Evolutionary conservation across 306 rosid genomes (phyloP).

Genomic region (Adenanthera pavonina): DNA sequence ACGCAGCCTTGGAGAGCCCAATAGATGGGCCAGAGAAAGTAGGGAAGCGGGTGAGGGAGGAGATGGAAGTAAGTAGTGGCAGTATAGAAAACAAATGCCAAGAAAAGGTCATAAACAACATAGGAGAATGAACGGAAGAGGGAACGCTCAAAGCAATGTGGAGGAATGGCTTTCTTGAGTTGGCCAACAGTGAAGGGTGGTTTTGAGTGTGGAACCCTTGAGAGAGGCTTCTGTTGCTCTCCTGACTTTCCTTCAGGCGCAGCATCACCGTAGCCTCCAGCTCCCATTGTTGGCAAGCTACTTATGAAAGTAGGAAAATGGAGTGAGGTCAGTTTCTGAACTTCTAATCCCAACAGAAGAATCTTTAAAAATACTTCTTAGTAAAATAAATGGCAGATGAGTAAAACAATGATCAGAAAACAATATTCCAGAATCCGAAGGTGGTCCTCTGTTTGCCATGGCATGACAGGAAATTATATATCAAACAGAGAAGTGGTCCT

Average conservation of each 20-base stretch:
- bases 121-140: conserved; percentile 60
- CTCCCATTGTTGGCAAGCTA: conserved; percentile 39
- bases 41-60: conserved; percentile 56
- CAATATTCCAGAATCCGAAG: conserved; percentile 6
- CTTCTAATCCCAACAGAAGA: conserved; percentile 9
- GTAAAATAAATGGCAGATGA: conserved; percentile 24
- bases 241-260: conserved; percentile 6
- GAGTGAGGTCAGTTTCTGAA: conserved; percentile 15
- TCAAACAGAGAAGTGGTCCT: conserved; percentile 1
- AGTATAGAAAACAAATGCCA: conserved; percentile 38
- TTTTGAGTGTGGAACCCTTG: conserved; percentile 56
- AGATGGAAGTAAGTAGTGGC: conserved; percentile 55
- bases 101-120: conserved; percentile 52
- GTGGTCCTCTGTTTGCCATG: conserved; percentile 26
- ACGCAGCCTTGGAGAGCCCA: conserved; percentile 70
- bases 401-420: conserved; percentile 13
- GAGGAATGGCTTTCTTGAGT: conserved; percentile 72
- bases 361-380: conserved; percentile 7
- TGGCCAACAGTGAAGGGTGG: conserved; percentile 75
- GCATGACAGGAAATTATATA: conserved; percentile 18
- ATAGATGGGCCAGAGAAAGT: conserved; percentile 67
- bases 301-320: conserved; percentile 15
- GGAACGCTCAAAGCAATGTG: conserved; percentile 77
- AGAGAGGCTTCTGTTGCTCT: conserved; percentile 23
- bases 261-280: conserved; percentile 26